Percentiles rank a stretch among this genome's conserved stretches.
These are phyloP conservation scores for Lobosporangium transversale DNA, from an alignment of 192 early-diverging fungal species.

Conservation along the genomic window DNA sequence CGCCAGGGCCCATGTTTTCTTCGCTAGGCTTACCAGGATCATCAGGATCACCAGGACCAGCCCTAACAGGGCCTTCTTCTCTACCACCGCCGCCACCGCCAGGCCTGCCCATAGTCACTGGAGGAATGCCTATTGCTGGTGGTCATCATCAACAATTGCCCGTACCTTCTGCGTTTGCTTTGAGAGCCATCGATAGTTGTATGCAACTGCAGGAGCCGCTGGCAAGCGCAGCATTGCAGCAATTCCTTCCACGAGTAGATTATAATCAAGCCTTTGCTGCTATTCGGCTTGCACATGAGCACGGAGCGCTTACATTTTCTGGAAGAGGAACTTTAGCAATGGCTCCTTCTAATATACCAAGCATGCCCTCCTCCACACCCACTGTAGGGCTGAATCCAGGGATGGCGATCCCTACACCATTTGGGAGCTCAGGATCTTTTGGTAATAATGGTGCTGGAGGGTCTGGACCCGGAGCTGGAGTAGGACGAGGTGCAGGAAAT, in stretches of 20 bases:
- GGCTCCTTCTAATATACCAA: not conserved
- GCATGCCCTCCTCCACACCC: not conserved
- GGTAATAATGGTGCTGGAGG: no score
- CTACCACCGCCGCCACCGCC: constrained; percentile 8
- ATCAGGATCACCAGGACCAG: not conserved
- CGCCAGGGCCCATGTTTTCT: not conserved
- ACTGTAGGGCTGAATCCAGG: not conserved
- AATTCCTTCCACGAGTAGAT: constrained; percentile 41
- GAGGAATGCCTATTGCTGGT: not conserved
- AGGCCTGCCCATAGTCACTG: not conserved
- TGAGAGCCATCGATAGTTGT: constrained; percentile 32
- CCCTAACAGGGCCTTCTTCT: not conserved
- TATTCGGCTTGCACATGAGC: constrained; percentile 33
- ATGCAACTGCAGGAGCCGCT: constrained; percentile 36
- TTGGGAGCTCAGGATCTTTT: not conserved
- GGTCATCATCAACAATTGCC: not conserved
- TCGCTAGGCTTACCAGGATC: not conserved
- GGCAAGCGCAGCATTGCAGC: constrained; percentile 23
- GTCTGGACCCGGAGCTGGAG: no score
- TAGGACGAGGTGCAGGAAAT: no score
- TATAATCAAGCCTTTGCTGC: constrained; percentile 25
- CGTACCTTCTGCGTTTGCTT: constrained; percentile 20
- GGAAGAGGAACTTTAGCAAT: not conserved
- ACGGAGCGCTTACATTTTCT: constrained; percentile 24
- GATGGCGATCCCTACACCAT: not conserved